Evolutionary conservation across 331 rosid species (phyloP).

Genomic region (Saraca asoca): DNA sequence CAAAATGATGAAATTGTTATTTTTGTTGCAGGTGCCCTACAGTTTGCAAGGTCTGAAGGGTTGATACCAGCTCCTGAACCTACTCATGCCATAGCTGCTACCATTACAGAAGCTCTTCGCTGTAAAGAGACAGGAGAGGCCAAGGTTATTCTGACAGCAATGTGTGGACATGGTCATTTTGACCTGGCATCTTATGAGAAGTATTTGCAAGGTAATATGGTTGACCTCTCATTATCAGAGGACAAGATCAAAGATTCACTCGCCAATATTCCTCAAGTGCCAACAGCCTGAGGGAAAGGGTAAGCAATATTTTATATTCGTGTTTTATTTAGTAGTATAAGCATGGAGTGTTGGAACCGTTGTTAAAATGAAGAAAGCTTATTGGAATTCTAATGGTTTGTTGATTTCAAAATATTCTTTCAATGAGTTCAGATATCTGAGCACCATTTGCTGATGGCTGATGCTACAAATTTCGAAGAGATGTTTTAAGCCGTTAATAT

Average conservation of each 20-base stretch:
- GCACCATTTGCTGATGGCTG: no score
- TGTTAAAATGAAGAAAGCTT: no score
- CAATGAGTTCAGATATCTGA: no score
- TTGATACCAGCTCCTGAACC: slow-evolving; percentile 98
- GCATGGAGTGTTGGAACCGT: no score
- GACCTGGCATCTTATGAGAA: slow-evolving; percentile 83
- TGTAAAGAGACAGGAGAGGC: slow-evolving; percentile 82
- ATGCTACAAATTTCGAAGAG: no score
- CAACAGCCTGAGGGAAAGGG: slow-evolving; percentile 21
- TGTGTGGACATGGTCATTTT: slow-evolving; percentile 99
- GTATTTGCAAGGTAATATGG: slow-evolving; percentile 80
- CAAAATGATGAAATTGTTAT: no score
- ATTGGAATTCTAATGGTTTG: no score
- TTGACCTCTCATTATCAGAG: slow-evolving; percentile 78
- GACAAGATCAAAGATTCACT: slow-evolving; percentile 61
- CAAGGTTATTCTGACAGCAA: slow-evolving; percentile 90
- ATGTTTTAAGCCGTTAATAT: no score
- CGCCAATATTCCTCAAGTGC: slow-evolving; percentile 59
- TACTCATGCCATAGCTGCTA: slow-evolving; percentile 92
- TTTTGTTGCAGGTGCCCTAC: slow-evolving; percentile 70
- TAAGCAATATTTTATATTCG: no score
- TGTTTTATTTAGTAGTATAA: no score
- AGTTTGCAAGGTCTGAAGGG: slow-evolving; percentile 86
- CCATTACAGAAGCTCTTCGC: slow-evolving; percentile 80
- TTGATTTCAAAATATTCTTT: no score